phyloP scores from a whole-genome alignment of 2,329 filamentous ascomycete species.

The Chaetomiaceae sp. region DNA sequence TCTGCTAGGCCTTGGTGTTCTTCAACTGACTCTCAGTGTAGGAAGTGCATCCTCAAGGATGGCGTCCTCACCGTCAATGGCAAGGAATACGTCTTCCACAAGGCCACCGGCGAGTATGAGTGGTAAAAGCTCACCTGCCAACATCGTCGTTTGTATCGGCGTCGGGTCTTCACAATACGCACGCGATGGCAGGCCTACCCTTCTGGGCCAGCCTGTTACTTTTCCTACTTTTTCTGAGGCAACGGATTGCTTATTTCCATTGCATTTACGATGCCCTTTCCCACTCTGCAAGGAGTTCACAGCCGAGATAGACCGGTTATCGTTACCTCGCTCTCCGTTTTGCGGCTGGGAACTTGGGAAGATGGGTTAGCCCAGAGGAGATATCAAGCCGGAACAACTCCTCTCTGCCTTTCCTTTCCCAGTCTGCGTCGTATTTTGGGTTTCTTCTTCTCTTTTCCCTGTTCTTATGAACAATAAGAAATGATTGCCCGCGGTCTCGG shows the following conservation, averaged over 20 bases:
- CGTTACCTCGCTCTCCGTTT: no score
- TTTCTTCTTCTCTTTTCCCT: no score
- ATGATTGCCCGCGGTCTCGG: neutral
- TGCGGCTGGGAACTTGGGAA: no score
- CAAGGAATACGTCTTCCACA: constrained; percentile 97
- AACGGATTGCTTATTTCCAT: neutral
- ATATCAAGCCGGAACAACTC: no score
- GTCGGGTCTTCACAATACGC: no score
- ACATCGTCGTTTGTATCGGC: neutral
- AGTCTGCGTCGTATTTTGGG: neutral
- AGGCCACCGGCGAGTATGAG: constrained; percentile 94
- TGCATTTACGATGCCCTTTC: neutral
- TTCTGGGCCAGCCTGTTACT: no score
- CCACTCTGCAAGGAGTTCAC: neutral
- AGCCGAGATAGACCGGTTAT: no score
- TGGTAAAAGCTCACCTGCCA: constrained; percentile 56
- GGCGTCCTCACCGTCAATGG: constrained; percentile 89
- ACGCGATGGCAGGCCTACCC: no score
- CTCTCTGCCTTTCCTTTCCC: neutral
- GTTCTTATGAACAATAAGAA: neutral
- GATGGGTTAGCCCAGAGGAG: no score
- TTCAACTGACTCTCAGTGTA: constrained; percentile 34
- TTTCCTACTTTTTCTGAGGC: neutral
- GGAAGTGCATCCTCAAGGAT: constrained; percentile 98
- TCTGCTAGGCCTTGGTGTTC: neutral